Conservation (phyloP, 345 rosid genomes). For the Salix brachista region DNA sequence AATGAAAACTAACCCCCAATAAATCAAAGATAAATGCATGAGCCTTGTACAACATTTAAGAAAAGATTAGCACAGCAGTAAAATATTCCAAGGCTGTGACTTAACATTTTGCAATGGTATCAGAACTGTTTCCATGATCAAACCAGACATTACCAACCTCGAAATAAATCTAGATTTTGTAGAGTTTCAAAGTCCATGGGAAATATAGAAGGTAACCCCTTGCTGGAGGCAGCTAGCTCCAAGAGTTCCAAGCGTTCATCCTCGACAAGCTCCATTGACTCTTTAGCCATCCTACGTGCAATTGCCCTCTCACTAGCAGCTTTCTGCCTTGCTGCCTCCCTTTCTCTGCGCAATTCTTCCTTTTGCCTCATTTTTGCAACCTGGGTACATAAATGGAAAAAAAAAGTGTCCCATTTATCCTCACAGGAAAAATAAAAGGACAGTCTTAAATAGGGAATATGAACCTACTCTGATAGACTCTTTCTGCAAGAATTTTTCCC, state of each 20-base stretch:
- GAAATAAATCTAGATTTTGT: slow-evolving; percentile 66
- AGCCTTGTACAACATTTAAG: neutral
- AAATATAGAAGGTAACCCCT: slow-evolving; percentile 59
- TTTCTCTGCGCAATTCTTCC: slow-evolving; percentile 73
- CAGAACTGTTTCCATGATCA: neutral
- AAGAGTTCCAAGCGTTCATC: slow-evolving; percentile 89
- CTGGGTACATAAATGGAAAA: slow-evolving; percentile 26
- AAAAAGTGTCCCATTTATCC: neutral
- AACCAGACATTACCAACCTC: slow-evolving; percentile 44
- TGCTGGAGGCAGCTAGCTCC: slow-evolving; percentile 69
- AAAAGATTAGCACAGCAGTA: neutral
- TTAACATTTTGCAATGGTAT: neutral
- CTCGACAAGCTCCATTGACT: slow-evolving; percentile 76
- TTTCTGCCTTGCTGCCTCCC: slow-evolving; percentile 76
- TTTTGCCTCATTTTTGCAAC: slow-evolving; percentile 81
- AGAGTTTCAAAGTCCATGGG: slow-evolving; percentile 69
- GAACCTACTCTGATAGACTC: slow-evolving; percentile 69
- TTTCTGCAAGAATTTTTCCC: slow-evolving; percentile 81
- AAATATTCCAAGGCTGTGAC: neutral
- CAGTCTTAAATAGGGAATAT: neutral
- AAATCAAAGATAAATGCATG: neutral
- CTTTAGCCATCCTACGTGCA: slow-evolving; percentile 88
- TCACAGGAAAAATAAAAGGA: neutral
- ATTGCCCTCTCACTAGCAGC: slow-evolving; percentile 87
- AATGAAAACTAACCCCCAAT: slow-evolving; percentile 8